Conservation (phyloP, 192 early-diverging fungal species). For the Umbelopsis vinacea region DNA sequence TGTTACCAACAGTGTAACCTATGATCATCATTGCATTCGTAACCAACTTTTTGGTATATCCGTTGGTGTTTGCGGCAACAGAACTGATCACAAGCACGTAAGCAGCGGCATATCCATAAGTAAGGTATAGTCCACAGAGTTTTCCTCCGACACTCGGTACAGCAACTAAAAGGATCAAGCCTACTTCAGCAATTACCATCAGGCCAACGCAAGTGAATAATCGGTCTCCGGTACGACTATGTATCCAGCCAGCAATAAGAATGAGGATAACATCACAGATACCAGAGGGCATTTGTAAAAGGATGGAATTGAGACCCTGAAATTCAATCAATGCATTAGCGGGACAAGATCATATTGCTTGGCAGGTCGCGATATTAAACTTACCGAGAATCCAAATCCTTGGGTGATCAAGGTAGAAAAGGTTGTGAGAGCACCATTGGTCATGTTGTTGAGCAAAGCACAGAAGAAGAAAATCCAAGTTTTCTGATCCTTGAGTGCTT, state of each 20-base stretch:
- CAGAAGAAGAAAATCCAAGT: slow-evolving; percentile 25
- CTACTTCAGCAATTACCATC: slow-evolving; percentile 17
- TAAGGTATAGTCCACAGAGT: slow-evolving; percentile 8
- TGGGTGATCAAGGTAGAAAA: slow-evolving; percentile 29
- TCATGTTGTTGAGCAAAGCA: slow-evolving; percentile 27
- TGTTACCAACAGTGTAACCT: slow-evolving; percentile 34
- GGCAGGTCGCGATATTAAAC: background rate
- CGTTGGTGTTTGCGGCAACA: slow-evolving; percentile 28
- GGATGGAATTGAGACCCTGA: slow-evolving; percentile 31
- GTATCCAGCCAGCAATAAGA: slow-evolving; percentile 23
- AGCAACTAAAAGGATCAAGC: slow-evolving; percentile 27
- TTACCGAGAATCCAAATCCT: slow-evolving; percentile 34
- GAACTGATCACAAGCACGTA: slow-evolving; percentile 22
- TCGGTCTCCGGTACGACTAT: slow-evolving; percentile 22
- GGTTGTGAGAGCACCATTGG: slow-evolving; percentile 32
- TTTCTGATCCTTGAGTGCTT: slow-evolving; percentile 32
- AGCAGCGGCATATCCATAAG: slow-evolving; percentile 23
- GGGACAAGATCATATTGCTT: background rate
- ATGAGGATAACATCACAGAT: slow-evolving; percentile 20
- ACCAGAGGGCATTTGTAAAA: slow-evolving; percentile 35
- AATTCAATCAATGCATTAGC: background rate
- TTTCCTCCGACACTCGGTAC: slow-evolving; percentile 17
- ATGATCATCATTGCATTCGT: slow-evolving; percentile 6
- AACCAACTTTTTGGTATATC: slow-evolving; percentile 36
- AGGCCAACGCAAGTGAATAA: slow-evolving; percentile 15